Evolutionary conservation across 2,329 filamentous ascomycete genomes (phyloP).

Genomic region (Aureobasidium pullulans): DNA sequence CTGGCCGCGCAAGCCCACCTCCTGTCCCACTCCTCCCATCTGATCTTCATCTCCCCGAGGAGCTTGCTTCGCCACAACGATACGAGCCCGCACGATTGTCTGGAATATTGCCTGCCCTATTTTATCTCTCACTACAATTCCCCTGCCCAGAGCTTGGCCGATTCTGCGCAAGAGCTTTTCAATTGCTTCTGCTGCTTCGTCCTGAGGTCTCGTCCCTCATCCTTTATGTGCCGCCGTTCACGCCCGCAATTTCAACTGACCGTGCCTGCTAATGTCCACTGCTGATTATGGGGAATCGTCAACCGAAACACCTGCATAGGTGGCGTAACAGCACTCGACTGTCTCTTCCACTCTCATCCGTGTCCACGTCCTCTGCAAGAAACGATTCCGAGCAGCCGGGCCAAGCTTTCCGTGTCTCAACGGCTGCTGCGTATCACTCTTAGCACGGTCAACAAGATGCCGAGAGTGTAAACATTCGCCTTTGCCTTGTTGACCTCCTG

Average conservation of each 20-base stretch:
- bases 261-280: conserved; percentile 3
- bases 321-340: conserved; percentile 7
- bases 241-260: neutral
- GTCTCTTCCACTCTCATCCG: neutral
- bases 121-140: neutral
- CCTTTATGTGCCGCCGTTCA: neutral
- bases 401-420: conserved; percentile 12
- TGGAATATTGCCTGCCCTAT: conserved; percentile 8
- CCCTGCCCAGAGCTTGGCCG: conserved; percentile 7
- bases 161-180: neutral
- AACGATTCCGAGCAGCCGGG: conserved; percentile 7
- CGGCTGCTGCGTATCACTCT: conserved; percentile 4
- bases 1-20: conserved; percentile 13
- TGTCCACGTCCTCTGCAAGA: neutral
- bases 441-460: conserved; percentile 5
- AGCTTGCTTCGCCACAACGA: conserved; percentile 13
- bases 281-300: neutral
- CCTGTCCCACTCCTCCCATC: conserved; percentile 9
- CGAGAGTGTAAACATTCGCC: neutral
- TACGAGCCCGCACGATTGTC: conserved; percentile 7
- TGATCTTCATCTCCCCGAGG: conserved; percentile 11
- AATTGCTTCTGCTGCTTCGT: conserved; percentile 9
- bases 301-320: conserved; percentile 4
- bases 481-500: neutral
- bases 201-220: neutral